These are phyloP conservation scores for Odontarrhena argentea DNA, from an alignment of 345 rosid genomes.

Conservation along the genomic window DNA sequence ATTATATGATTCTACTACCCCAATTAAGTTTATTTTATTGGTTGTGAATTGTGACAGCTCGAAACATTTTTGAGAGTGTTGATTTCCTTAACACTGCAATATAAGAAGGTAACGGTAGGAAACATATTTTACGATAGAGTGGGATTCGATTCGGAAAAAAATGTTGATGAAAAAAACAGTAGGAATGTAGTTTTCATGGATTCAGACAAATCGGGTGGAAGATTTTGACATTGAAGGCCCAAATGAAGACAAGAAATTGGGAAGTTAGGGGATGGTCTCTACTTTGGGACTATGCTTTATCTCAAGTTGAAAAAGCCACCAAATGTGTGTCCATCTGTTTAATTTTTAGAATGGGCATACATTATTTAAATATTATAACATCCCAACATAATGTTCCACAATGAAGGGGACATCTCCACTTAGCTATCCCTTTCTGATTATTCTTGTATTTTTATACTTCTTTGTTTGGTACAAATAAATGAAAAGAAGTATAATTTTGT, in stretches of 20 bases:
- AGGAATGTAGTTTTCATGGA: conserved; percentile 30
- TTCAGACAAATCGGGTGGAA: conserved; percentile 36
- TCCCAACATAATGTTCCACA: conserved; percentile 40
- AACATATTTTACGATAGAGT: too few species aligned
- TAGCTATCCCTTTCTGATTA: conserved; percentile 38
- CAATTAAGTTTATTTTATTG: too few species aligned
- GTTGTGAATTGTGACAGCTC: too few species aligned
- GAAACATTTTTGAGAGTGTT: too few species aligned
- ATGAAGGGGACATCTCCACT: conserved; percentile 32
- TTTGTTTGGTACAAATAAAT: conserved; percentile 24
- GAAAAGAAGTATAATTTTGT: conserved; percentile 5
- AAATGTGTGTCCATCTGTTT: conserved; percentile 27
- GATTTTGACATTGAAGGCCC: conserved; percentile 40
- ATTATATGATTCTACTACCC: too few species aligned
- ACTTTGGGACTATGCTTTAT: conserved; percentile 38
- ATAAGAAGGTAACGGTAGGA: too few species aligned
- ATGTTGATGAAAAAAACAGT: too few species aligned
- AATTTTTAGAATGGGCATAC: not conserved
- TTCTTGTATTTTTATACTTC: conserved; percentile 25
- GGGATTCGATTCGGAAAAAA: too few species aligned
- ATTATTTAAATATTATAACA: conserved; percentile 21
- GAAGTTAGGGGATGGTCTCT: conserved; percentile 40
- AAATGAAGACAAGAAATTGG: conserved; percentile 40
- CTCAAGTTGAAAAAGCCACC: conserved; percentile 35
- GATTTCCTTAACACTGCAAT: too few species aligned